Evolutionary conservation across 2,329 filamentous ascomycete genomes (phyloP), one percentile per base, ranked within the genome.

Genomic region (Penicillium occitanis): DNA sequence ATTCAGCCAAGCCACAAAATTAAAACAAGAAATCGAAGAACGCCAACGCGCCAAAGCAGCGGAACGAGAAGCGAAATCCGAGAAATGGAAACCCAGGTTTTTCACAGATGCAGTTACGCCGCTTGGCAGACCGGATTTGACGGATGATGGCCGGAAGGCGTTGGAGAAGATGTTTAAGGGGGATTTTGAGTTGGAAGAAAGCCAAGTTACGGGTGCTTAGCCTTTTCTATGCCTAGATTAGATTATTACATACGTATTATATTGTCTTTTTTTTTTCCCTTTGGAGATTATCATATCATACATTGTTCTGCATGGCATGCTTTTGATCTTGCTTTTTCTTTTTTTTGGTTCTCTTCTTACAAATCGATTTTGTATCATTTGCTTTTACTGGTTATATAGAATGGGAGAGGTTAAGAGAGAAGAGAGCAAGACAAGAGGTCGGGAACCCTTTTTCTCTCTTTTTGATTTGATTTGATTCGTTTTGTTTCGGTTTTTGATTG

Each of bases 21-120:
- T 95, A 68, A 99, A 99, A 82, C 88, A 92, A 67, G 92, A 96
- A 73, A 87, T 99, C 11, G 95, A 99, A 78, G 95, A 99, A 77
- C 84, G 85, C 51, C 95, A 99, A 80, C 86, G 95, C 37, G 87
- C 91, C 73, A 94, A 92, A 80, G 93, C 92, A 1, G 88, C 92
- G 90, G 94, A 75, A 84, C 85, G 53, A 85, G 85, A 14, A 86
- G 88, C 13, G 85, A 60, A 44, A 19, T 2, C 37, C 2, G 37
- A 86, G 66, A 85, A 87, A 40, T 99, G 91, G 88, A 84, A 89
- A 70, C 95, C 95, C n/a, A 85, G 92, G 51, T 99, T 96, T 80
- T 99, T 99, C 79, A 88, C 84, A 0, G 84, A 83, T 3, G 83
- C 83, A 0, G 82, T 87, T n/a, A 86, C 85, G 61, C 82, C 85